Percentiles rank a stretch among this genome's conserved stretches.
Conservation (phyloP, 75 land plant species). For the Ceratopteris richardii region DNA sequence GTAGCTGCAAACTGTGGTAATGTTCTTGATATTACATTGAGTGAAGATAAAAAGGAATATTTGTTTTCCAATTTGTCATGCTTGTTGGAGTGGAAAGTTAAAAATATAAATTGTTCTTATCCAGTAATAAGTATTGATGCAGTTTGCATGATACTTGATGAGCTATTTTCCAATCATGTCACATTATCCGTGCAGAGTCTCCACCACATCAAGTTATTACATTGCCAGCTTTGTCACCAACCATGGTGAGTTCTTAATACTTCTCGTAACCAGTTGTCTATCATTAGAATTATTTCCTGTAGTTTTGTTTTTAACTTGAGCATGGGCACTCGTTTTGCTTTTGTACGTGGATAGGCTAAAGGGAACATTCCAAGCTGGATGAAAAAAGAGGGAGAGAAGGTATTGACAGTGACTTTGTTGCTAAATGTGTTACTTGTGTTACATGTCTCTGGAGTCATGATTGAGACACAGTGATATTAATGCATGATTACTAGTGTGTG, state of each 20-base stretch:
- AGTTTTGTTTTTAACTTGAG: too few species aligned
- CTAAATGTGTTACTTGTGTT: slow-evolving; percentile 7
- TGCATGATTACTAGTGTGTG: too few species aligned
- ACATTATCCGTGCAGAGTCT: slow-evolving; percentile 2
- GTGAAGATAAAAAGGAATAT: too few species aligned
- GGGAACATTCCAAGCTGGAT: slow-evolving; percentile 92
- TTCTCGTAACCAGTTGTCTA: neutral
- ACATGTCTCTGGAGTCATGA: slow-evolving; percentile 1
- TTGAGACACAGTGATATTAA: neutral
- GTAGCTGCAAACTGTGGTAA: too few species aligned
- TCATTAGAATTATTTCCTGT: neutral
- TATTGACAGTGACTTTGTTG: slow-evolving; percentile 6
- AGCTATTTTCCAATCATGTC: neutral
- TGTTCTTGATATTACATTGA: too few species aligned
- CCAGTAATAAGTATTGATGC: too few species aligned
- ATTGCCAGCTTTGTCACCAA: slow-evolving; percentile 99
- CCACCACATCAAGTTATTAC: slow-evolving; percentile 39
- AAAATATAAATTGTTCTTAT: too few species aligned
- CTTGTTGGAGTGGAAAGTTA: too few species aligned
- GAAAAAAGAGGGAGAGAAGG: slow-evolving; percentile 97
- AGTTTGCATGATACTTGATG: too few species aligned
- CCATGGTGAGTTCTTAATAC: slow-evolving; percentile 55
- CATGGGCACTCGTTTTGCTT: neutral
- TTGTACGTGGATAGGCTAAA: slow-evolving; percentile 68
- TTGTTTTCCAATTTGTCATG: too few species aligned